Base-by-base conservation (phyloP, 106 monocot species). In the Dendrobium officinale region DNA sequence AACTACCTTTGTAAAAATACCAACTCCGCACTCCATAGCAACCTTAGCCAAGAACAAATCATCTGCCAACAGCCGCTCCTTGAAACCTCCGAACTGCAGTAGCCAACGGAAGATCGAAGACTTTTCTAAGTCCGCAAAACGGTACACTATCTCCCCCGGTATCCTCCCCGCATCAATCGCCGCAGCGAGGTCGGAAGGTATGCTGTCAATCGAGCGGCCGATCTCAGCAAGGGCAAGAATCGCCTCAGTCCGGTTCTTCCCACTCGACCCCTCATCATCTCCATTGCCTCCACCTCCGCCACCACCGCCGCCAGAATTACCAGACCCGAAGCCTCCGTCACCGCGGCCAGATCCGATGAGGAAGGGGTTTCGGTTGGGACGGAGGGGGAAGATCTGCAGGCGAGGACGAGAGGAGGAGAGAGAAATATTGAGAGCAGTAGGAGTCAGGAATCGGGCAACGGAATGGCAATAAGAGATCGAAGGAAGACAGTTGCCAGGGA, bases 31-130 rank as follows among this genome's bases (percentile, higher is more conserved):
- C 79, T 93, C 93, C 75, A 93, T 93, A 77, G 86, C 88, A 33
- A 93, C 89, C 86, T 93, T 93, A 7, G 93, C 84, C 68, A 93
- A 77, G 84, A 93, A 93, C 76, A 93, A 84, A 81, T 93, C 93
- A 75, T 93, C 93, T 17, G 93, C 93, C 42, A 93, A 86, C 22
- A 93, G 72, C 51, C 93, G 79, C 76, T 93, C 93, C 87, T 91
- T 93, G 86, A 93, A 93, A 42, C 93, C 93, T 7, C 87, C 84
- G 73, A 93, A 93, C 78, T 80, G 85, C 29, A 93, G 75, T 80
- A 93, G 79, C 93, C 93, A 93, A 79, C 93, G 79, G 77, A 93
- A 87, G 45, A 91, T 13, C 15, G 86, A 73, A 72, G 91, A 91
- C 74, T 86, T 88, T 77, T 93, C 91, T 9, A 93, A 78, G 10